phyloP scores from a whole-genome alignment of 2,329 filamentous ascomycete species.

The Chaetomium sp. region DNA sequence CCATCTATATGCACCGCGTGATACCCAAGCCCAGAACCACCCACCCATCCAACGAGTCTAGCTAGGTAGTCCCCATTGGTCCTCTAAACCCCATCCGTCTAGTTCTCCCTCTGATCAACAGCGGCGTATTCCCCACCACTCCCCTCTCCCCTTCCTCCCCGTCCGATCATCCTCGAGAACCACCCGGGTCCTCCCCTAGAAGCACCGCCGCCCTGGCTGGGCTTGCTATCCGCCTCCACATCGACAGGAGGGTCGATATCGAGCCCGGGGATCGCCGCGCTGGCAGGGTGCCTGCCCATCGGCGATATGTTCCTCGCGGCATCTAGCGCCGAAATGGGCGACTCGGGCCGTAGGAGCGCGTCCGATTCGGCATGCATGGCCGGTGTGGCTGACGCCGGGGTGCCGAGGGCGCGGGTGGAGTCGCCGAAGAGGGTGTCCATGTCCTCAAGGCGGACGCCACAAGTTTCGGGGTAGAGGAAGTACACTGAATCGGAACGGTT shows the following conservation, averaged over 20 bases:
- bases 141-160: slow-evolving; percentile 42
- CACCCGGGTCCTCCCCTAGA: slow-evolving; percentile 53
- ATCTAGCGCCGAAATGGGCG: slow-evolving; percentile 77
- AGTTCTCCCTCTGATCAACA: slow-evolving; percentile 47
- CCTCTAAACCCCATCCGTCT: slow-evolving; percentile 14
- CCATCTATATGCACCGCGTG: slow-evolving; percentile 31
- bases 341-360: slow-evolving; percentile 76
- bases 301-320: slow-evolving; percentile 52
- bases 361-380: slow-evolving; percentile 72
- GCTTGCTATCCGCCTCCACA: slow-evolving; percentile 50
- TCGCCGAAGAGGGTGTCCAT: slow-evolving; percentile 97
- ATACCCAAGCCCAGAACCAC: slow-evolving; percentile 1
- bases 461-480: slow-evolving; percentile 96
- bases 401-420: slow-evolving; percentile 77
- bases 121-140: slow-evolving; percentile 44
- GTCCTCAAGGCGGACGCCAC: slow-evolving; percentile 90
- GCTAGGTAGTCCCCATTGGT: neutral
- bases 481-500: slow-evolving; percentile 65
- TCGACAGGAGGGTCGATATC: slow-evolving; percentile 78
- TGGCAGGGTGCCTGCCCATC: slow-evolving; percentile 44
- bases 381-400: slow-evolving; percentile 78
- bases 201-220: slow-evolving; percentile 38
- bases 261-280: slow-evolving; percentile 75
- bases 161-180: slow-evolving; percentile 48
- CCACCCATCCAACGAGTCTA: neutral